Conservation (phyloP, 345 rosid genomes). For the Gossypium turneri region DNA sequence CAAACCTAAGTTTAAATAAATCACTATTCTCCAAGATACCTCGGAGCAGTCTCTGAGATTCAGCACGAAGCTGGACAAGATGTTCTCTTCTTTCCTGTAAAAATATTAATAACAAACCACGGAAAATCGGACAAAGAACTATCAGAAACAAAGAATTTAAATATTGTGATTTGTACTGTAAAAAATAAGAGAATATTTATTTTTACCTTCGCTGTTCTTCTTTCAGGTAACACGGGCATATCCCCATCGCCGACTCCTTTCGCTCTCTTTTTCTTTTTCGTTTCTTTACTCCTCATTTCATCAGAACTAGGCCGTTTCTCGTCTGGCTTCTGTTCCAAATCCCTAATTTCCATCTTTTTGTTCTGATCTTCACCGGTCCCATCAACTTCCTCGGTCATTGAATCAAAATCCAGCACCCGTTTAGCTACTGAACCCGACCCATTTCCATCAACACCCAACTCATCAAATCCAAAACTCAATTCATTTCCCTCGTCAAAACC, state of each 20-base stretch:
- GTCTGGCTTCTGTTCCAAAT: conserved; percentile 11
- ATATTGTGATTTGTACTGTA: not conserved
- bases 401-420: conserved; percentile 49
- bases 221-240: conserved; percentile 30
- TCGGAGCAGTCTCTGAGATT: conserved; percentile 83
- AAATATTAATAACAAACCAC: not conserved
- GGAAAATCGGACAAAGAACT: not conserved
- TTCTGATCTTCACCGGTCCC: conserved; percentile 20
- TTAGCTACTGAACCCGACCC: conserved; percentile 27
- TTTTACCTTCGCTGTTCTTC: conserved; percentile 27
- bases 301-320: conserved; percentile 24
- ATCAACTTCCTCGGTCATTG: conserved; percentile 24
- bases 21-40: conserved; percentile 32
- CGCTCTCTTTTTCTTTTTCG: conserved; percentile 33
- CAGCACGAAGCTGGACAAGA: conserved; percentile 61
- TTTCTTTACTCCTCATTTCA: conserved; percentile 13
- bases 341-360: conserved; percentile 28
- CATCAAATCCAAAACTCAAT: conserved; percentile 30
- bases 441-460: conserved; percentile 23
- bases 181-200: not conserved
- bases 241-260: conserved; percentile 37
- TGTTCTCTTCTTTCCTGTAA: conserved; percentile 69
- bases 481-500: conserved; percentile 29
- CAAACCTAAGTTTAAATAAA: not conserved
- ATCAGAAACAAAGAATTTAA: not conserved